Evolutionary conservation across 805 yeast species (phyloP).

Genomic region (Wickerhamomyces chambardii): DNA sequence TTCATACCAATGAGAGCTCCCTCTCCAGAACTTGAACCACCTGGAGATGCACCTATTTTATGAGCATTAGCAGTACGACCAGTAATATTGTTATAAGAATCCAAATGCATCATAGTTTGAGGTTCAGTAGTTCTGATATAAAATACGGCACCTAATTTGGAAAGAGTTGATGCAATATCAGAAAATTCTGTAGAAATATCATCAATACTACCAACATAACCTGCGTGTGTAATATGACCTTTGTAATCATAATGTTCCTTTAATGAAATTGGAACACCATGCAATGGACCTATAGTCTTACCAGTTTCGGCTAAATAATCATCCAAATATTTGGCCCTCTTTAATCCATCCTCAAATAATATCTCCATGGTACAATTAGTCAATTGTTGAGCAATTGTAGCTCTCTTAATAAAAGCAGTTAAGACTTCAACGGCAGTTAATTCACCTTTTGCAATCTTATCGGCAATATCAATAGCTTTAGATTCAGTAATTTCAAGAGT

Average conservation of each 20-base stretch:
- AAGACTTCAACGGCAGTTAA: constrained; percentile 33
- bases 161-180: constrained; percentile 32
- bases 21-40: constrained; percentile 61
- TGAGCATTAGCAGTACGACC: constrained; percentile 47
- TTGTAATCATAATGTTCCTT: constrained; percentile 49
- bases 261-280: constrained; percentile 53
- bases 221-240: constrained; percentile 43
- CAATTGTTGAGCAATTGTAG: constrained; percentile 50
- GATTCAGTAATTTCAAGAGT: constrained; percentile 10
- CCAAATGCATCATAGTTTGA: constrained; percentile 53
- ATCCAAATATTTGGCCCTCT: constrained; percentile 48
- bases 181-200: constrained; percentile 10
- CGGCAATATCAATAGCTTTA: constrained; percentile 10
- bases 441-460: constrained; percentile 16
- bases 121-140: constrained; percentile 55
- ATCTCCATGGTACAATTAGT: constrained; percentile 25
- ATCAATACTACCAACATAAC: constrained; percentile 40
- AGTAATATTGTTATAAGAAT: constrained; percentile 41
- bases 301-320: constrained; percentile 32
- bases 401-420: constrained; percentile 47
- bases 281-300: constrained; percentile 47
- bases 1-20: constrained; percentile 43
- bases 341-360: constrained; percentile 51
- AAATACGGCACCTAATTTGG: constrained; percentile 43
- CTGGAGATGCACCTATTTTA: constrained; percentile 41